These are phyloP conservation scores for Paramecium sexaurelia DNA, from an alignment of 73 alveolate genomes.

Conservation along the genomic window DNA sequence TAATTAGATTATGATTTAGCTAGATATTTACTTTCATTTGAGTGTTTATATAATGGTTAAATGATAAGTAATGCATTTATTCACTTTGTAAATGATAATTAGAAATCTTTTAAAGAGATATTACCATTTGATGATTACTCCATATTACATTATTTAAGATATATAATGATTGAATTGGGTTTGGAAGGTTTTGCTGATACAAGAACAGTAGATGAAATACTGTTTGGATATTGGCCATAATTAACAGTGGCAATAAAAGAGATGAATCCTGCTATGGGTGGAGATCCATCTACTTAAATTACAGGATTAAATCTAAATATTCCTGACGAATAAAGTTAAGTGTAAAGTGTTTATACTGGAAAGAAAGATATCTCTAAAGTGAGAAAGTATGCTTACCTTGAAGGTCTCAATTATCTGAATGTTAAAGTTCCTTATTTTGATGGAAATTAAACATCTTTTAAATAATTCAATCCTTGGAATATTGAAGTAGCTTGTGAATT, in stretches of 20 bases:
- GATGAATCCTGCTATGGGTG: conserved; percentile 58
- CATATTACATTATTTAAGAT: conserved; percentile 9
- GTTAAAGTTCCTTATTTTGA: conserved; percentile 28
- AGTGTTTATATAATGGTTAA: conserved; percentile 40
- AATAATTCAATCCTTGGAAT: conserved; percentile 13
- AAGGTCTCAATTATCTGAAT: background rate
- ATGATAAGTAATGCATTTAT: conserved; percentile 17
- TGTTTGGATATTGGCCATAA: conserved; percentile 45
- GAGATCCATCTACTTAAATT: conserved; percentile 40
- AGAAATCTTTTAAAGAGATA: background rate
- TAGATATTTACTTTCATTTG: conserved; percentile 49
- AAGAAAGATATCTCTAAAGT: background rate
- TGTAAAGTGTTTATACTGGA: conserved; percentile 17
- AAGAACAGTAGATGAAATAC: conserved; percentile 25
- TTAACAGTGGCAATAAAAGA: background rate
- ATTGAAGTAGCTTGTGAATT: background rate
- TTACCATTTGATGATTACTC: background rate
- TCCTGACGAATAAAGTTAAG: background rate
- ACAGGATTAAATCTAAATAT: conserved; percentile 35
- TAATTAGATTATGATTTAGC: background rate
- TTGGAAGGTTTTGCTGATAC: conserved; percentile 57
- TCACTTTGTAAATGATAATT: conserved; percentile 1
- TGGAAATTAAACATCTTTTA: background rate
- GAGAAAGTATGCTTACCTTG: background rate
- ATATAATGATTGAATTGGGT: conserved; percentile 37